These are phyloP conservation scores for Suillus ampliporus DNA, from an alignment of 768 basidiomycete species.

Conservation along the genomic window DNA sequence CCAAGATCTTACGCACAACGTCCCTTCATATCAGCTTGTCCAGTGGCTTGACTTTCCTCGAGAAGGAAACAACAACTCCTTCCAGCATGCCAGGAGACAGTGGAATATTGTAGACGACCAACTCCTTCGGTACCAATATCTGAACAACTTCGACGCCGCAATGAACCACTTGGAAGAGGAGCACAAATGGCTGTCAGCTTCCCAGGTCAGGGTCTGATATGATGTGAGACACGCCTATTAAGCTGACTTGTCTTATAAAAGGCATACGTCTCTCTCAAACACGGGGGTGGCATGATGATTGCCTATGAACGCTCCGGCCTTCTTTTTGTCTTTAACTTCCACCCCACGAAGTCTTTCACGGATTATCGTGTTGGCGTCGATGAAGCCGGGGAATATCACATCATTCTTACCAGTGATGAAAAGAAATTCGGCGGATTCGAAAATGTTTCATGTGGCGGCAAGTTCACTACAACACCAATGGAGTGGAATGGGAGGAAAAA, in stretches of 20 bases:
- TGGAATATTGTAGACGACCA: conserved; percentile 93
- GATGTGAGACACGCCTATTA: neutral
- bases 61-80: conserved; percentile 93
- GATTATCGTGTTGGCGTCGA: conserved; percentile 96
- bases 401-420: conserved; percentile 86
- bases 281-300: conserved; percentile 91
- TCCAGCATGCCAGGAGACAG: conserved; percentile 95
- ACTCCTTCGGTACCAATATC: conserved; percentile 88
- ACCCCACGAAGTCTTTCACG: conserved; percentile 86
- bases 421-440: conserved; percentile 89
- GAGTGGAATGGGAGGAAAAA: conserved; percentile 95
- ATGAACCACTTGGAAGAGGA: conserved; percentile 89
- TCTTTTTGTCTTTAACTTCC: conserved; percentile 97
- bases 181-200: conserved; percentile 83
- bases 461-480: conserved; percentile 81
- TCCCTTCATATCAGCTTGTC: neutral
- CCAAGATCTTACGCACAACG: conserved; percentile 1
- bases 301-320: conserved; percentile 94
- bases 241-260: conserved; percentile 35
- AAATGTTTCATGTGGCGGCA: conserved; percentile 66
- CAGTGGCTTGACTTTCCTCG: conserved; percentile 99
- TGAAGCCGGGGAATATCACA: conserved; percentile 79
- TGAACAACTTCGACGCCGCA: conserved; percentile 90
- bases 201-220: conserved; percentile 60
- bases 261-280: conserved; percentile 93